phyloP scores from a whole-genome alignment of 768 basidiomycete species.

The Mycena polygramma region DNA sequence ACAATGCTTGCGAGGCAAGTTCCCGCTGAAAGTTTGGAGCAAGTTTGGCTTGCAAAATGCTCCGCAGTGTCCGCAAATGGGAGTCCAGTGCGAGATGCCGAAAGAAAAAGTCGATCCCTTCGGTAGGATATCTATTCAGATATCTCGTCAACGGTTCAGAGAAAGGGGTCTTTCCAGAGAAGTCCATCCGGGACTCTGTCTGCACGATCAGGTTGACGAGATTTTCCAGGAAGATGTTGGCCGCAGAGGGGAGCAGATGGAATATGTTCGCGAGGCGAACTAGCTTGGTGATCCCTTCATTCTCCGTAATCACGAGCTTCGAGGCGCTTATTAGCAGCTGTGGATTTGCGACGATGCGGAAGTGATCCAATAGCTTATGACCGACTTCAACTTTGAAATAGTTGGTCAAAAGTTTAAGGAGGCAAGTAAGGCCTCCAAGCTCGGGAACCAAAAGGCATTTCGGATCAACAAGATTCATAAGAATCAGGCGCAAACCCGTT shows the following conservation, averaged over 20 bases:
- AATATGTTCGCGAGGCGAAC: conserved; percentile 98
- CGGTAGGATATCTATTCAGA: conserved; percentile 88
- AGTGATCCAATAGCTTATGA: conserved; percentile 96
- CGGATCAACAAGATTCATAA: conserved; percentile 98
- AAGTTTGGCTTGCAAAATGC: conserved; percentile 82
- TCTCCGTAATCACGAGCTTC: conserved; percentile 83
- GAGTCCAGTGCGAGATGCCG: conserved; percentile 82
- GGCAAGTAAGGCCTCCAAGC: conserved; percentile 91
- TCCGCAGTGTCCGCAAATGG: conserved; percentile 86
- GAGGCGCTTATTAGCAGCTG: conserved; percentile 86
- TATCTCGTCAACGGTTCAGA: conserved; percentile 93
- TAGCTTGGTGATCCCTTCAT: conserved; percentile 92
- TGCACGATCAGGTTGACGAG: conserved; percentile 92
- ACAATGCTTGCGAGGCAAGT: conserved; percentile 69
- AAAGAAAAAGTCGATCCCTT: conserved; percentile 89
- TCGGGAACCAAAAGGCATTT: conserved; percentile 94
- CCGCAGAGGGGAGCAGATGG: conserved; percentile 93
- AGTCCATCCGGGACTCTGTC: conserved; percentile 92
- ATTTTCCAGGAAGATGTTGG: conserved; percentile 90
- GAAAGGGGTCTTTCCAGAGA: conserved; percentile 91
- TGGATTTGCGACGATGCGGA: conserved; percentile 91
- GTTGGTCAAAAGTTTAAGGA: conserved; percentile 94
- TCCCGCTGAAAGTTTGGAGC: conserved; percentile 83
- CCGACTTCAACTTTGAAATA: conserved; percentile 99
- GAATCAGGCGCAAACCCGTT: conserved; percentile 93